phyloP scores from a whole-genome alignment of 345 rosid genomes.

The Kernera saxatilis region DNA sequence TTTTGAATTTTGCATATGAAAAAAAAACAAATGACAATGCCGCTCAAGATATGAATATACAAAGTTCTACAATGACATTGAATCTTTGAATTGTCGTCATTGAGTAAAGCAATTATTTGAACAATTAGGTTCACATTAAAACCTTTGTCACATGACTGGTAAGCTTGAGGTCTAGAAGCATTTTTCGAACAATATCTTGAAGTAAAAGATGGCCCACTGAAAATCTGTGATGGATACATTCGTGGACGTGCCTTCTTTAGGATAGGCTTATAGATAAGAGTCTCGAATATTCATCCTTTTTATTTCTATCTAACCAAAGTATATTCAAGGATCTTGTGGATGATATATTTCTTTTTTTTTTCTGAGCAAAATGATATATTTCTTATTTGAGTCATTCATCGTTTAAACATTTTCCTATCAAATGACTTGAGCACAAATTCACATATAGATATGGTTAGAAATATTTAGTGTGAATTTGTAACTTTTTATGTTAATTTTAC shows the following conservation, averaged over 20 bases:
- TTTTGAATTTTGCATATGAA: background rate
- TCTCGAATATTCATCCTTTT: constrained; percentile 10
- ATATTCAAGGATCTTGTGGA: constrained; percentile 15
- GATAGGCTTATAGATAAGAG: constrained; percentile 27
- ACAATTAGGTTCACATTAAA: background rate
- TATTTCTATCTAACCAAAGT: background rate
- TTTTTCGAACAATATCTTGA: background rate
- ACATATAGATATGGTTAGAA: background rate
- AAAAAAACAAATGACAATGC: background rate
- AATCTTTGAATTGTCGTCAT: background rate
- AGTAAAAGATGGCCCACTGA: constrained; percentile 12
- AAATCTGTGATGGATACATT: constrained; percentile 22
- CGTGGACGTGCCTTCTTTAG: constrained; percentile 11
- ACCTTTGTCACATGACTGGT: background rate
- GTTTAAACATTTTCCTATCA: background rate
- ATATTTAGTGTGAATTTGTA: background rate
- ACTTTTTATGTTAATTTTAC: background rate
- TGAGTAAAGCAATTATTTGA: background rate
- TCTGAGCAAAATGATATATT: too few relatives aligned
- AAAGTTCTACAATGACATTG: background rate
- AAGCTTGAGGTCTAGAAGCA: background rate
- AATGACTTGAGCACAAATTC: background rate
- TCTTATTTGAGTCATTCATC: background rate
- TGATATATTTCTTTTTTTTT: too few relatives aligned
- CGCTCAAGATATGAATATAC: background rate